These are phyloP conservation scores for Alternaria brassicicola DNA, from an alignment of 2,329 filamentous ascomycete species.

Conservation along the genomic window DNA sequence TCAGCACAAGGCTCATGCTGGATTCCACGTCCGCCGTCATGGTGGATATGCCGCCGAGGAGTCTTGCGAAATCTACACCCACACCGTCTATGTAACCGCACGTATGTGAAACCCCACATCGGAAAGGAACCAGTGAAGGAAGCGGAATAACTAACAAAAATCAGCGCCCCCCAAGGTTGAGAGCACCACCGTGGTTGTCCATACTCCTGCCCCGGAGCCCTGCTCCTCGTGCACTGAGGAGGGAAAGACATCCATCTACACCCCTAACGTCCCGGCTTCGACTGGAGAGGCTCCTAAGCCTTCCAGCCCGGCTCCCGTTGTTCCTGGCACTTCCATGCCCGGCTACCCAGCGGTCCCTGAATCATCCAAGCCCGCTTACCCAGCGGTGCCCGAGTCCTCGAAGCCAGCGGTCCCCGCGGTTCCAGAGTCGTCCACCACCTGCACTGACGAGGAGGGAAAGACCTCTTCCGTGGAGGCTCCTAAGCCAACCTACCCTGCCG, in stretches of 20 bases:
- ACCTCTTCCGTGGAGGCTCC: constrained; percentile 3
- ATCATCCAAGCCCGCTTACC: constrained; percentile 10
- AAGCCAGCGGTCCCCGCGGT: constrained; percentile 11
- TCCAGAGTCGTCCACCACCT: constrained; percentile 61
- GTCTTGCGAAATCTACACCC: constrained; percentile 74
- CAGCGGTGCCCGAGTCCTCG: neutral
- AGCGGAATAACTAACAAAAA: constrained; percentile 16
- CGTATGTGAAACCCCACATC: constrained; percentile 53
- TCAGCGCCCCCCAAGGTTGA: constrained; percentile 31
- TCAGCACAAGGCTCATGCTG: constrained; percentile 69
- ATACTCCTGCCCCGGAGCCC: constrained; percentile 61
- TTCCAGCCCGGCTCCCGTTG: constrained; percentile 12
- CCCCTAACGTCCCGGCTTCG: constrained; percentile 24
- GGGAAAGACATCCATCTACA: constrained; percentile 63
- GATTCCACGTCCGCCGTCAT: constrained; percentile 61
- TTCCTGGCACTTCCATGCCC: constrained; percentile 14
- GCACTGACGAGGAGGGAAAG: constrained; percentile 67
- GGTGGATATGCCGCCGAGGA: constrained; percentile 58
- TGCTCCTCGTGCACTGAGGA: constrained; percentile 79
- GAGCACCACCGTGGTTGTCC: constrained; percentile 36
- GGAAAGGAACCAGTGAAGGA: neutral
- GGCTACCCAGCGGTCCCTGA: constrained; percentile 27
- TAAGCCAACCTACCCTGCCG: neutral
- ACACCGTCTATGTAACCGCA: constrained; percentile 51
- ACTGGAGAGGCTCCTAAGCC: constrained; percentile 15